Evolutionary conservation across 768 basidiomycete genomes (phyloP), one percentile per base, ranked within the genome.

Genomic region (Psilocybe cubensis): DNA sequence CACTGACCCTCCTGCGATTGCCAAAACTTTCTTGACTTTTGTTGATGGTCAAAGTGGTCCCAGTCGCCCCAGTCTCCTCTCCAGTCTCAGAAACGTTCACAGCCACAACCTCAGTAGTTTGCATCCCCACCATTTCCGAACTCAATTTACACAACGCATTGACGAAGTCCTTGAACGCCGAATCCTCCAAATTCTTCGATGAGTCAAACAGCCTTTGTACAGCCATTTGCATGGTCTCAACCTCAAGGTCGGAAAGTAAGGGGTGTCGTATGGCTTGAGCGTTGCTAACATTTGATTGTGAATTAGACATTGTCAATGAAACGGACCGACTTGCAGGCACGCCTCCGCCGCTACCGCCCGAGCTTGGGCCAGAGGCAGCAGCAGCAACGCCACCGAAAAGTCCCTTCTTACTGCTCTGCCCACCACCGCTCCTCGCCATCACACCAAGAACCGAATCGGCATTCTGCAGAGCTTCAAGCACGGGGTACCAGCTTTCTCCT

Each of bases 41-140:
- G 21, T 65, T 53, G 5, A 43, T 66, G n/a, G 61, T 68, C 60
- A 68, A 70, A 40, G 70, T 46, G 10, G 14, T n/a, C 5, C 60
- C 62, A 9, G 14, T n/a, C 5, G 59, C 62, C 17, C 48, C 59
- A 27, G 70, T 50, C 55, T 80, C 81, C 20, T 81, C 81, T 45
- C 73, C 63, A 44, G 76, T 76, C 28, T 79, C 80, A 27, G 71
- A 75, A 40, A 66, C 55, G 21, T 76, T 60, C 31, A 70, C 64
- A 52, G 65, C 59, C 23, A 59, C 67, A 67, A 52, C 66, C 45
- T 70, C 74, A 46, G 79, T 81, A 3, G 83, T 83, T 71, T 93
- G 89, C 86, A 97, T 89, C 33, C 89, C 89, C 18, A 98, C 85
- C 95, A 98, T 98, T 72, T 95, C 94, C 9, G 85, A 80, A 66